A percentile compares a stretch with the other conserved stretches of the same genome.
Conservation (phyloP, 2,329 filamentous ascomycete genomes). For the Iodosphaeria phyllophila region DNA sequence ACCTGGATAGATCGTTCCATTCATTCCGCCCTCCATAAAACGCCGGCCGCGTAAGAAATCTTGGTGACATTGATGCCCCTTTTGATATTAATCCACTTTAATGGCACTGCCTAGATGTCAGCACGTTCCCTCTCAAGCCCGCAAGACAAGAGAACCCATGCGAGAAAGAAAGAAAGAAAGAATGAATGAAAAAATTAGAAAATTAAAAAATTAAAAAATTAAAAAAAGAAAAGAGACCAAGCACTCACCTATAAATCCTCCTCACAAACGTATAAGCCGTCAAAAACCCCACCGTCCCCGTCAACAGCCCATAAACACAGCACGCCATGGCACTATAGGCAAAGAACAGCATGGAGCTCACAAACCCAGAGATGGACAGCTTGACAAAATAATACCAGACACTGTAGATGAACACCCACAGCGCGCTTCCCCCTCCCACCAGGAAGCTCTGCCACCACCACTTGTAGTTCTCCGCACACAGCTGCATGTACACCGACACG, state of each 20-base stretch:
- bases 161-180: neutral
- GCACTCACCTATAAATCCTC: constrained; percentile 57
- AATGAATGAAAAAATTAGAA: constrained; percentile 1
- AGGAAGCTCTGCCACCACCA: constrained; percentile 90
- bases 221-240: neutral
- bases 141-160: too few relatives aligned
- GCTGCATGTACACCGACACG: constrained; percentile 64
- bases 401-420: constrained; percentile 73
- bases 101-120: constrained; percentile 29
- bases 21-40: too few relatives aligned
- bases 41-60: too few relatives aligned
- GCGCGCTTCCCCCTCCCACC: constrained; percentile 53
- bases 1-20: too few relatives aligned
- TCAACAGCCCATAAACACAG: constrained; percentile 61
- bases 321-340: constrained; percentile 70
- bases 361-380: constrained; percentile 63
- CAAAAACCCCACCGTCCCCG: constrained; percentile 70
- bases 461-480: constrained; percentile 72
- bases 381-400: constrained; percentile 70
- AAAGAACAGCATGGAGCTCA: constrained; percentile 69
- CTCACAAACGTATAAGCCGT: constrained; percentile 70
- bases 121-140: too few relatives aligned
- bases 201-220: neutral
- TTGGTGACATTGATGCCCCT: too few relatives aligned
- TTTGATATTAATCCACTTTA: constrained; percentile 24